These are phyloP conservation scores for Diutina sp. DNA, from an alignment of 1,139 yeast genomes.

Conservation along the genomic window DNA sequence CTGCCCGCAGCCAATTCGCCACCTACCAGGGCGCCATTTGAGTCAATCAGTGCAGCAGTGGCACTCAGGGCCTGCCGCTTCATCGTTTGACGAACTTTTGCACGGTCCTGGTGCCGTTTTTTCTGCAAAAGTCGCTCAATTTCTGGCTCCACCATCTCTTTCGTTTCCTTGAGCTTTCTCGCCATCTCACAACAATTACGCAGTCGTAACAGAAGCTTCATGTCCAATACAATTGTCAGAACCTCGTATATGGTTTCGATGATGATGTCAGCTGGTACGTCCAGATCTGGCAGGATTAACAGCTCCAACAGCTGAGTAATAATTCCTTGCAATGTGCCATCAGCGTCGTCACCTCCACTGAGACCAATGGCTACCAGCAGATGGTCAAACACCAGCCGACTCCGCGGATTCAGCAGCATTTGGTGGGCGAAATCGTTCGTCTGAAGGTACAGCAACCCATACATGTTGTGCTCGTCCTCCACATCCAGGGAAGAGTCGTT, in stretches of 20 bases:
- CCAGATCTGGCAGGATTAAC: slow-evolving; percentile 37
- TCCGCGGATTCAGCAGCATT: slow-evolving; percentile 14
- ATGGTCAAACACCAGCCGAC: slow-evolving; percentile 26
- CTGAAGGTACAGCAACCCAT: slow-evolving; percentile 14
- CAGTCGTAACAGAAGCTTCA: slow-evolving; percentile 51
- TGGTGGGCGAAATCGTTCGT: slow-evolving; percentile 12
- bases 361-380: slow-evolving; percentile 6
- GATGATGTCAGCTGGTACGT: slow-evolving; percentile 39
- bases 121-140: slow-evolving; percentile 2
- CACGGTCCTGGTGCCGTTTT: slow-evolving; percentile 7
- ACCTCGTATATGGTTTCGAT: slow-evolving; percentile 49
- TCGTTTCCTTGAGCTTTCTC: slow-evolving; percentile 19
- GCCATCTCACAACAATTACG: slow-evolving; percentile 50
- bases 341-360: slow-evolving; percentile 4
- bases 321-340: neutral
- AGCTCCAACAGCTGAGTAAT: slow-evolving; percentile 32
- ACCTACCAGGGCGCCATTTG: neutral
- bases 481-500: slow-evolving; percentile 3
- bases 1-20: neutral
- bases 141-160: slow-evolving; percentile 10
- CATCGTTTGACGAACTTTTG: slow-evolving; percentile 4
- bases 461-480: slow-evolving; percentile 1
- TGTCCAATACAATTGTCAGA: slow-evolving; percentile 47
- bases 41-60: neutral
- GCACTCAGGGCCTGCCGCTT: slow-evolving; percentile 3